Base-by-base conservation (phyloP, 2,329 filamentous ascomycete species). In the Hirsutella thompsonii region DNA sequence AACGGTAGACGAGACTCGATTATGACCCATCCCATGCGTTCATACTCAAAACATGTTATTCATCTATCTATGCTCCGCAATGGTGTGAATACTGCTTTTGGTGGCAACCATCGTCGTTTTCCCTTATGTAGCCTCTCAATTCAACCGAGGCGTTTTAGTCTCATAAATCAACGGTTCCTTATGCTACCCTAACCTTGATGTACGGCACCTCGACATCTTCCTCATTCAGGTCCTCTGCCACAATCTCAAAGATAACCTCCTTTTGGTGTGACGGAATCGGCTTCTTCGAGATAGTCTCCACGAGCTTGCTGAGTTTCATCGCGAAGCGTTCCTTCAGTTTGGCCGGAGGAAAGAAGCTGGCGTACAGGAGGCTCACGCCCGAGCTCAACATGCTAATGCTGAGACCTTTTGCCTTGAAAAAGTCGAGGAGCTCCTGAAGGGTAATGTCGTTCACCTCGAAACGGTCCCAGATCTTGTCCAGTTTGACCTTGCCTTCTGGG, bases 171-270 rank as follows among this genome's bases (percentile, higher is more conserved):
- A n/a, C n/a, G n/a, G n/a, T 34, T 18, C 8, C 29, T 39, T 29
- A 61, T 39, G 52, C 52, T 41, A 88, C 66, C 68, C 81, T 90
- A 49, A 94, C 79, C 79, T 90, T 94, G 55, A 96, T 86, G 60
- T 94, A 96, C 4, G 92, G 92, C 50, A 96, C 83, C 65, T 98
- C 92, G 2, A 96, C 90, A 59, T 98, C 92, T 64, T 96, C 87
- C 47, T 84, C 90, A 3, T 78, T 81, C 55, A 77, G 68, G 56
- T 96, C 92, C 59, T 96, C 90, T 0, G 83, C 86, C 6, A 92
- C 93, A 49, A 95, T 83, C 68, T 96, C 92, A 56, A 96, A 93
- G 52, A 96, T 95, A 47, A 96, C 77, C 54, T 94, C 90, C 71
- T 84, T 92, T 67, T 94, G 87, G 58, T 96, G 90, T 4, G 77